phyloP scores from a whole-genome alignment of 805 yeast genomes.

The Cyberlindnera bimundalis region DNA sequence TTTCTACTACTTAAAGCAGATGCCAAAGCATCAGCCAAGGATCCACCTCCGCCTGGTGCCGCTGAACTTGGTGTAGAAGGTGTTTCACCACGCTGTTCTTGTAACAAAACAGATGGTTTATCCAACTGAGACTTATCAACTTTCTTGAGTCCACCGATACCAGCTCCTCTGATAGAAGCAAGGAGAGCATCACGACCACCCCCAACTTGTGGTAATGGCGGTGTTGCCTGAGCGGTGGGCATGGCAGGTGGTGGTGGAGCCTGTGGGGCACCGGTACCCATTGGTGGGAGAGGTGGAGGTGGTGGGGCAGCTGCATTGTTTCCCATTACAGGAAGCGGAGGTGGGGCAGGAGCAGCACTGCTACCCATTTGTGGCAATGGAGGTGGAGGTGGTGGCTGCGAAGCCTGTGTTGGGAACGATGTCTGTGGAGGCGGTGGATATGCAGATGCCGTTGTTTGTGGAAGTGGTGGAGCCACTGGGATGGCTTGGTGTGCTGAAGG shows the following conservation, averaged over 20 bases:
- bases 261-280: conserved; percentile 28
- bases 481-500: conserved; percentile 22
- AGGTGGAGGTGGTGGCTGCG: conserved; percentile 10
- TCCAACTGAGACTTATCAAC: conserved; percentile 84
- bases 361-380: conserved; percentile 12
- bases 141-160: conserved; percentile 61
- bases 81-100: conserved; percentile 66
- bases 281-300: conserved; percentile 25
- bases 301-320: conserved; percentile 12
- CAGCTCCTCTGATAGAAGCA: conserved; percentile 81
- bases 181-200: conserved; percentile 75
- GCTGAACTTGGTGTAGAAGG: conserved; percentile 35
- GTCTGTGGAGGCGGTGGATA: conserved; percentile 8
- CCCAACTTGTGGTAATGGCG: conserved; percentile 38
- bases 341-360: conserved; percentile 11
- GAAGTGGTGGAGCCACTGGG: conserved; percentile 1
- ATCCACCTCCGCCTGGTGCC: conserved; percentile 56
- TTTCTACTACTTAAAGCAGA: conserved; percentile 83
- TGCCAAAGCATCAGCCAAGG: conserved; percentile 82
- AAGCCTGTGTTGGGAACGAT: conserved; percentile 1
- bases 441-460: conserved; percentile 7
- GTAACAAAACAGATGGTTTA: conserved; percentile 67
- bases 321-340: conserved; percentile 11
- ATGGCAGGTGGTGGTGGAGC: conserved; percentile 31
- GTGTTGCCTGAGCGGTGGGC: conserved; percentile 23